Evolutionary conservation across 2,329 filamentous ascomycete species (phyloP).

Genomic region (Fusarium solani-melongenae): DNA sequence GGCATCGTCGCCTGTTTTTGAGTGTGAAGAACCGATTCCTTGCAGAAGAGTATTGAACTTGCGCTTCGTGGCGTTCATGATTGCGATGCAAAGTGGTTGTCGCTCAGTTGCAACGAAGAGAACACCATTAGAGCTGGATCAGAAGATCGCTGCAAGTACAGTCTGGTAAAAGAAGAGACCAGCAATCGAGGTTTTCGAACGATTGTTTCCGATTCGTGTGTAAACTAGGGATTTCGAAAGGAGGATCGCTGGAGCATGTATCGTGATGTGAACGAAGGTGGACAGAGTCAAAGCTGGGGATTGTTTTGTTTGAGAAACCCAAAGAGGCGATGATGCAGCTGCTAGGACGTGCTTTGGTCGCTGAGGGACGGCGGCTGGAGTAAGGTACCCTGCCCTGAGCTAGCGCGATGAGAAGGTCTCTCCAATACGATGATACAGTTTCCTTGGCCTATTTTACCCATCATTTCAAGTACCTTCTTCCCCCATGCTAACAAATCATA

Average conservation of each 20-base stretch:
- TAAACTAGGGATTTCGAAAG: not conserved
- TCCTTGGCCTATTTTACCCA: not conserved
- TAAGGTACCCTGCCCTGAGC: constrained; percentile 2
- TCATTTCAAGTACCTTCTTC: not conserved
- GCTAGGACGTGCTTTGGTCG: constrained; percentile 12
- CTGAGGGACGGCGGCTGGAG: constrained; percentile 6
- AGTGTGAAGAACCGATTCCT: constrained; percentile 63
- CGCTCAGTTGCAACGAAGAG: not conserved
- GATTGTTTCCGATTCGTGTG: not conserved
- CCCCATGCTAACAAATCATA: not conserved
- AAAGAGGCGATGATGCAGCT: constrained; percentile 17
- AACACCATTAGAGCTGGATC: not conserved
- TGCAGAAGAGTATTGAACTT: constrained; percentile 84
- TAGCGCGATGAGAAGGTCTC: not conserved
- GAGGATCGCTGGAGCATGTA: not conserved
- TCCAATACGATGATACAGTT: not conserved
- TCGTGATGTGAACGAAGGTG: not conserved
- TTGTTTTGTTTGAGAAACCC: constrained; percentile 26
- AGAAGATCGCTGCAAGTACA: not conserved
- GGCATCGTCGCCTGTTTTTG: constrained; percentile 20
- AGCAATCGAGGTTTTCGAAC: not conserved
- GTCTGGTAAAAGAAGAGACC: not conserved
- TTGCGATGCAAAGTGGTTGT: constrained; percentile 20
- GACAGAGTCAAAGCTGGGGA: not conserved
- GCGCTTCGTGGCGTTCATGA: constrained; percentile 82